A percentile compares a stretch with the other conserved stretches of the same genome.
phyloP scores from a whole-genome alignment of 2,329 filamentous ascomycete species.

The Xylariales sp. region DNA sequence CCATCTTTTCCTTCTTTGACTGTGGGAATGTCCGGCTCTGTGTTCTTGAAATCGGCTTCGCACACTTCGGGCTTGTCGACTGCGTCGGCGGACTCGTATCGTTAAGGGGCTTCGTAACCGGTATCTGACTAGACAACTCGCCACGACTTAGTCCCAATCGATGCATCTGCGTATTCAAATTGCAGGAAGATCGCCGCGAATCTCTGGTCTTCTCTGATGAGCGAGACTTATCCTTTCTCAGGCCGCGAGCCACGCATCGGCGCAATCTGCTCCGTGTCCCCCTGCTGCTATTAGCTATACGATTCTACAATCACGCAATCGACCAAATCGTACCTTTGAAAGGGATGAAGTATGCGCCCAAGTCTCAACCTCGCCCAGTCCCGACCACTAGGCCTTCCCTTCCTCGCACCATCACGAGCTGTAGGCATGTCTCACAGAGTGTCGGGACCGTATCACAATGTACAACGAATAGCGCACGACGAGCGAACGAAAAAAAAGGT shows the following conservation, averaged over 20 bases:
- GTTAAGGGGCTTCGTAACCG: neutral
- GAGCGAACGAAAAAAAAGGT: neutral
- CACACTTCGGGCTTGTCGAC: neutral
- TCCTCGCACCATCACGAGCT: slow-evolving; percentile 1
- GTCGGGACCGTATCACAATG: neutral
- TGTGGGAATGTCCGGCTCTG: slow-evolving; percentile 3
- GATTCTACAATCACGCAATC: too few species aligned
- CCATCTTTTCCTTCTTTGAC: neutral
- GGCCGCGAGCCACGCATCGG: neutral
- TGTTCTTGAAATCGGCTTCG: neutral
- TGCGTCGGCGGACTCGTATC: neutral
- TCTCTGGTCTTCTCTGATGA: neutral
- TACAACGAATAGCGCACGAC: neutral
- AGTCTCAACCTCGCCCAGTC: neutral
- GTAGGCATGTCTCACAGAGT: slow-evolving; percentile 4
- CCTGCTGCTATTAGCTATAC: neutral
- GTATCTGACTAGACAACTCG: neutral
- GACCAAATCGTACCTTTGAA: neutral
- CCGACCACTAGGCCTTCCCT: neutral
- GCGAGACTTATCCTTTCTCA: neutral
- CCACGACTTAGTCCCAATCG: neutral
- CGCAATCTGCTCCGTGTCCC: neutral
- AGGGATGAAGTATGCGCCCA: neutral
- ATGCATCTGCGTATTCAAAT: neutral
- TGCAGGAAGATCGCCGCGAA: neutral